Percentiles rank a stretch among this genome's conserved stretches.
Conservation (phyloP, 495 filamentous ascomycete species). For the Xylaria telfairii region DNA sequence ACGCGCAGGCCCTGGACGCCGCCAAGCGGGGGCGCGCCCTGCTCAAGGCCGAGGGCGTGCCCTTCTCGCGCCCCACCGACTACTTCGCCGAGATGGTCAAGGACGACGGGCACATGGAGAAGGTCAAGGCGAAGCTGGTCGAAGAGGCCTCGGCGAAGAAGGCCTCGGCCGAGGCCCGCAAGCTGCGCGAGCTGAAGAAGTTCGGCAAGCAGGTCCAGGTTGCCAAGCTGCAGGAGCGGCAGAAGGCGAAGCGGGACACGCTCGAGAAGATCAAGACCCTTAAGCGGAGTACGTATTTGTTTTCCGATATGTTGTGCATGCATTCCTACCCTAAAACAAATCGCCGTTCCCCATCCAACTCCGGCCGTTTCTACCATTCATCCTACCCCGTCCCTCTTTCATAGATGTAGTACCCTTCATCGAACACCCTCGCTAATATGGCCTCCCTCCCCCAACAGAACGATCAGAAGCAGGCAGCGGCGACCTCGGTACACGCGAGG, state of each 20-base stretch:
- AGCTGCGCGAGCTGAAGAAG: slow-evolving; percentile 95
- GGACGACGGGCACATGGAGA: slow-evolving; percentile 96
- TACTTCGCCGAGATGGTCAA: slow-evolving; percentile 99
- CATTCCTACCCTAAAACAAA: slow-evolving; percentile 20
- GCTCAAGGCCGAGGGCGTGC: slow-evolving; percentile 80
- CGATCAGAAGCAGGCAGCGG: slow-evolving; percentile 74
- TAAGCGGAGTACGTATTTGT: slow-evolving; percentile 79
- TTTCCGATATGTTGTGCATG: slow-evolving; percentile 1
- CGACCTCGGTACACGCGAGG: slow-evolving; percentile 68
- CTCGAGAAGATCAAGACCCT: slow-evolving; percentile 91
- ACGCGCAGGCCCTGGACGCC: slow-evolving; percentile 85
- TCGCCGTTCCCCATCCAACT: background rate
- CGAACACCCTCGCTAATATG: slow-evolving; percentile 16
- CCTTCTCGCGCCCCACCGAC: slow-evolving; percentile 87
- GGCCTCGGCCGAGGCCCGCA: slow-evolving; percentile 86
- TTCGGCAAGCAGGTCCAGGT: slow-evolving; percentile 99
- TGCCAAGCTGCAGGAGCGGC: slow-evolving; percentile 90
- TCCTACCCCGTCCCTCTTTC: background rate
- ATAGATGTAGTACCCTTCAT: background rate
- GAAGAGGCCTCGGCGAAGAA: slow-evolving; percentile 93
- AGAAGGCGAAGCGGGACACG: slow-evolving; percentile 86
- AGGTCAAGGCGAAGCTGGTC: slow-evolving; percentile 90
- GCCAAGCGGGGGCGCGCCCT: slow-evolving; percentile 70
- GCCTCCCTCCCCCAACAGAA: slow-evolving; percentile 59
- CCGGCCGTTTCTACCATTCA: background rate